phyloP scores from a whole-genome alignment of 257 asterid species.

The Jaltomata sinuosa region DNA sequence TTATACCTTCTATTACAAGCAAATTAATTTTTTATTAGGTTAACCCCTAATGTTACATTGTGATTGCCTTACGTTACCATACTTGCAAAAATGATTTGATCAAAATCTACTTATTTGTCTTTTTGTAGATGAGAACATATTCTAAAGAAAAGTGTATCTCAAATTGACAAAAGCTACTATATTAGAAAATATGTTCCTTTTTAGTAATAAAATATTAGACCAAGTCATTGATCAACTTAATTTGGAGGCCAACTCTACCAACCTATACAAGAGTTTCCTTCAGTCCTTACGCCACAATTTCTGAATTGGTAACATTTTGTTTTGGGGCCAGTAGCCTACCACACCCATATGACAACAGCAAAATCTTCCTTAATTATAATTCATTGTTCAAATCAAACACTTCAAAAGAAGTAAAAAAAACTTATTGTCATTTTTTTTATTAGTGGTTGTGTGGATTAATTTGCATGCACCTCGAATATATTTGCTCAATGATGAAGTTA shows the following conservation, averaged over 20 bases:
- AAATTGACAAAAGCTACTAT: not conserved
- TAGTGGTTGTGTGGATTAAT: not conserved
- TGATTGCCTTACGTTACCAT: not conserved
- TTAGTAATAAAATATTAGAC: not conserved
- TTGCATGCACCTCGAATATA: not conserved
- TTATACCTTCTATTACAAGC: not conserved
- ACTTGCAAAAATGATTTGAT: not conserved
- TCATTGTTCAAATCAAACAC: not conserved
- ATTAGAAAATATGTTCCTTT: not conserved
- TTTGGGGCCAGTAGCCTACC: conserved; percentile 73
- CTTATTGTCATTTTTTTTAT: not conserved
- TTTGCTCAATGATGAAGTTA: fast-evolving
- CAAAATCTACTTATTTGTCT: not conserved
- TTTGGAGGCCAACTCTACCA: conserved; percentile 93
- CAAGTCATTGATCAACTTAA: conserved; percentile 3
- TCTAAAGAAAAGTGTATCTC: not conserved
- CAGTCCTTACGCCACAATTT: conserved; percentile 2
- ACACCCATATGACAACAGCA: conserved; percentile 29
- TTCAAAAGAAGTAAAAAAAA: not conserved
- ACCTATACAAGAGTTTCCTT: conserved; percentile 17
- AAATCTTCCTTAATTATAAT: conserved; percentile 8
- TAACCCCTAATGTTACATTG: not conserved
- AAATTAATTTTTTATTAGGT: not conserved
- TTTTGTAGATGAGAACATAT: not conserved
- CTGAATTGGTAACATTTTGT: conserved; percentile 25